Conservation (phyloP, 2,329 filamentous ascomycete species). For the Magnaporthiopsis rhizophila region DNA sequence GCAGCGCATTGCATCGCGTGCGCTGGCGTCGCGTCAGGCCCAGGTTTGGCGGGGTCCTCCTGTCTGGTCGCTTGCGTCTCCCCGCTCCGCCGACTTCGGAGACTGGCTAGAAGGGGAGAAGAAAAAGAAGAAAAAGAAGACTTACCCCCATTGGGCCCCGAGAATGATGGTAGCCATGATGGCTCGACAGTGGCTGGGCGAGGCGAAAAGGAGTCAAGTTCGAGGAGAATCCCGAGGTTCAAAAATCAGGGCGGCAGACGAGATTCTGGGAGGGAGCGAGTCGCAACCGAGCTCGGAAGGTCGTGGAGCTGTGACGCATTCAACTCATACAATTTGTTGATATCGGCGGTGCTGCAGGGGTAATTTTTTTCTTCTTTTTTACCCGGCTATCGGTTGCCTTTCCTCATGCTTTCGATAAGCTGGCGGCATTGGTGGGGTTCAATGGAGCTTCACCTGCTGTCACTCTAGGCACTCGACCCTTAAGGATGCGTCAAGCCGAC, state of each 20-base stretch:
- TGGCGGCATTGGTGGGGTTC: no score
- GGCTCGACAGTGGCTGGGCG: background rate
- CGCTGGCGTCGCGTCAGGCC: slow-evolving; percentile 6
- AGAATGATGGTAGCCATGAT: slow-evolving; percentile 47
- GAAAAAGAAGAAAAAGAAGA: slow-evolving; percentile 3
- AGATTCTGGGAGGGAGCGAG: background rate
- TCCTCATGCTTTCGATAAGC: no score
- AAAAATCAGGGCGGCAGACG: background rate
- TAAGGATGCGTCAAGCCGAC: no score
- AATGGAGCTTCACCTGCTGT: no score
- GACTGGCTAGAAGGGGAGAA: background rate
- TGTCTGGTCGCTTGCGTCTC: background rate
- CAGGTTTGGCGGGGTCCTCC: background rate
- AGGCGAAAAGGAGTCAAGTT: background rate
- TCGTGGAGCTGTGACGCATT: background rate
- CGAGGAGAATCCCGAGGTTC: background rate
- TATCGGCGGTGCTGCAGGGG: background rate
- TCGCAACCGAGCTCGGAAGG: background rate
- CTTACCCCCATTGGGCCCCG: slow-evolving; percentile 52
- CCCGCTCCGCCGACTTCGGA: slow-evolving; percentile 8
- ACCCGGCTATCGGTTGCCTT: no score
- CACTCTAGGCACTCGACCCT: no score
- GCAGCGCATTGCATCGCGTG: slow-evolving; percentile 16
- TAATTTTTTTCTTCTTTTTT: background rate
- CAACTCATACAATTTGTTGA: background rate